A percentile compares a stretch with the other conserved stretches of the same genome.
phyloP scores from a whole-genome alignment of 306 rosid genomes.

The Mucuna pruriens region DNA sequence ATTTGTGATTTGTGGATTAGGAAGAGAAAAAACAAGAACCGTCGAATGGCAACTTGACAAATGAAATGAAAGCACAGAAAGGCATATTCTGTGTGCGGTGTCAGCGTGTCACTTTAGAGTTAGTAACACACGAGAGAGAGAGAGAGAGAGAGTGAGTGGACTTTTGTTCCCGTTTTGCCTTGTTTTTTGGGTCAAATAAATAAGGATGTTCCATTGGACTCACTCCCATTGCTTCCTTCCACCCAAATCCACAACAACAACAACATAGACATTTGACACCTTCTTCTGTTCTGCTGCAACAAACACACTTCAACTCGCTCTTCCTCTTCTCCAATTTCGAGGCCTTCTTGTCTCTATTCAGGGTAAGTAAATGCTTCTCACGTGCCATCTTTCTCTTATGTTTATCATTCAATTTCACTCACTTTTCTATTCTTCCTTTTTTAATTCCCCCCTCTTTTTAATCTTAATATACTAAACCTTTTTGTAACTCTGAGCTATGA shows the following conservation, averaged over 20 bases:
- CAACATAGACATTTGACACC: not conserved
- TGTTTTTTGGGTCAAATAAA: conserved; percentile 25
- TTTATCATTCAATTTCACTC: not conserved
- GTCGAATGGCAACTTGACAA: not conserved
- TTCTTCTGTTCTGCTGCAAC: not conserved
- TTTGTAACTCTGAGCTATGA: not conserved
- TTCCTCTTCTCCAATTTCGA: not conserved
- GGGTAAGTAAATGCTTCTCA: conserved; percentile 7
- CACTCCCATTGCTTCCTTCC: not conserved
- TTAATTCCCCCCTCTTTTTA: not conserved
- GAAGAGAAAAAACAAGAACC: not conserved
- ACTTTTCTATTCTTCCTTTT: not conserved
- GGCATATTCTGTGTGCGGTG: conserved; percentile 29
- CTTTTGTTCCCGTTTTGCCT: conserved; percentile 20
- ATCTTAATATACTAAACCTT: not conserved
- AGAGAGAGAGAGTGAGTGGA: conserved; percentile 22
- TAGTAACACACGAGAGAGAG: not conserved
- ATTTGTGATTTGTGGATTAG: not conserved
- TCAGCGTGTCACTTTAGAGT: not conserved
- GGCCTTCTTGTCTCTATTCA: not conserved
- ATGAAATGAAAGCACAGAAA: conserved; percentile 5
- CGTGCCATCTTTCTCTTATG: not conserved
- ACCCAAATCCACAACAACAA: not conserved
- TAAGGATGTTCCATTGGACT: conserved; percentile 10
- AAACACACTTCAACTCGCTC: not conserved